Conservation (phyloP, 306 rosid genomes). For the Cucurbita moschata region DNA sequence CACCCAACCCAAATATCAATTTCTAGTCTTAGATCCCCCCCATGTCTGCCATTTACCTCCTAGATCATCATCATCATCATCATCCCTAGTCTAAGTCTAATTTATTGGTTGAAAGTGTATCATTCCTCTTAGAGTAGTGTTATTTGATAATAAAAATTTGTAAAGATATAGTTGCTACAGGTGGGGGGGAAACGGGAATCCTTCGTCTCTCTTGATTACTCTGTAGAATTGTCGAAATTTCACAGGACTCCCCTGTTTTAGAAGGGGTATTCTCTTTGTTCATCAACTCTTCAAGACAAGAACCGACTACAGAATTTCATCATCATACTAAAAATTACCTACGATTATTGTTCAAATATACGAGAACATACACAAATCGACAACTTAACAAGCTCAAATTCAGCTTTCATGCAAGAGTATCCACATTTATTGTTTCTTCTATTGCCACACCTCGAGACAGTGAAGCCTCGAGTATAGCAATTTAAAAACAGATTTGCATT, state of each 20-base stretch:
- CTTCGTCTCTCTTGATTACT: background rate
- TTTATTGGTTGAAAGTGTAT: conserved; percentile 1
- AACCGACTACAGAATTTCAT: background rate
- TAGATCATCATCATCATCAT: background rate
- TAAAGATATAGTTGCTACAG: background rate
- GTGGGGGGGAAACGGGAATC: background rate
- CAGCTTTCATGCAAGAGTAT: background rate
- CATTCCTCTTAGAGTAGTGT: background rate
- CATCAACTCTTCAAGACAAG: background rate
- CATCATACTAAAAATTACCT: background rate
- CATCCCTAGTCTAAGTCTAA: background rate
- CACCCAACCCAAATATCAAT: background rate
- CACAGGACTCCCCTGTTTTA: background rate
- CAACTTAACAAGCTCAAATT: background rate
- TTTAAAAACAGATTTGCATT: conserved; percentile 6
- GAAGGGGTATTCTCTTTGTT: background rate
- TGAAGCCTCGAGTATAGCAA: background rate
- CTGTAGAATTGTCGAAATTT: background rate
- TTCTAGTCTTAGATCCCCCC: background rate
- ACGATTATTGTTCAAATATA: background rate
- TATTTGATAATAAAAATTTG: conserved; percentile 5
- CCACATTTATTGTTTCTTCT: background rate
- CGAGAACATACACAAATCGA: background rate
- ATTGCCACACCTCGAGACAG: background rate
- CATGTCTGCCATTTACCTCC: background rate